phyloP scores from a whole-genome alignment of 306 rosid genomes.

The Amphicarpaea edgeworthii region DNA sequence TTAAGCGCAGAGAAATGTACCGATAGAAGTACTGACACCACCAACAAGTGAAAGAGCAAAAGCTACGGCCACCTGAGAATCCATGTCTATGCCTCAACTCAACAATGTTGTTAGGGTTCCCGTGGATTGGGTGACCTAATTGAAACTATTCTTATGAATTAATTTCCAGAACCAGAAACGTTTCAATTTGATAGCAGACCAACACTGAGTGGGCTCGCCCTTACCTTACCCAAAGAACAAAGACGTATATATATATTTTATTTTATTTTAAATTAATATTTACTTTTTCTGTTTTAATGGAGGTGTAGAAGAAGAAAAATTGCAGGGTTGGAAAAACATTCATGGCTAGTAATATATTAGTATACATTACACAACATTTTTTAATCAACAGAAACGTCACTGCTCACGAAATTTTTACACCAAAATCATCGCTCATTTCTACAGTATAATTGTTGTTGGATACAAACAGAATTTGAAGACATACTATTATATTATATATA shows the following conservation, averaged over 20 bases:
- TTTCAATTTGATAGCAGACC: not conserved
- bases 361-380: no score
- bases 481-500: no score
- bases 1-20: conserved; percentile 44
- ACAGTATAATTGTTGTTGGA: no score
- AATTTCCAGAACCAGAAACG: not conserved
- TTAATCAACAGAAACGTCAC: no score
- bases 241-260: not conserved
- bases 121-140: not conserved
- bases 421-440: no score
- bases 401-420: no score
- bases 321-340: no score
- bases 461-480: no score
- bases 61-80: conserved; percentile 85
- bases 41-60: conserved; percentile 94
- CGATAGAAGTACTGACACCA: conserved; percentile 90
- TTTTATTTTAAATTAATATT: not conserved
- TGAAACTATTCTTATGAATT: not conserved
- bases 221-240: not conserved
- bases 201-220: not conserved
- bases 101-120: conserved; percentile 35
- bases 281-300: no score
- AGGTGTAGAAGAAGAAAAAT: no score
- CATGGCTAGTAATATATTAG: no score
- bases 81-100: conserved; percentile 65